Percentiles rank a stretch among this genome's conserved stretches.
These are phyloP conservation scores for Morella rubra DNA, from an alignment of 306 rosid genomes.

Conservation along the genomic window DNA sequence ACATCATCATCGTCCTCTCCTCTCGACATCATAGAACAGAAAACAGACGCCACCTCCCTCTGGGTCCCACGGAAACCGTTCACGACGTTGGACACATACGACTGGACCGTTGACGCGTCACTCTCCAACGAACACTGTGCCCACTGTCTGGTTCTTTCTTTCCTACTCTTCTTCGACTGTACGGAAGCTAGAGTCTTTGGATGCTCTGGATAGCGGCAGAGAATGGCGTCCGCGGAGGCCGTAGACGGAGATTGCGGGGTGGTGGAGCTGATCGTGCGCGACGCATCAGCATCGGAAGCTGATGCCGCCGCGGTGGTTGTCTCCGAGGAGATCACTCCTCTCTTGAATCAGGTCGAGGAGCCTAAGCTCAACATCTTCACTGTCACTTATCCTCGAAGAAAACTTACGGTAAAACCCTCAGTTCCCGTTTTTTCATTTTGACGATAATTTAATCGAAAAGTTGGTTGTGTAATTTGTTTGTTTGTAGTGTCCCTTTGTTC, in stretches of 20 bases:
- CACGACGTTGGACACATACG: conserved; percentile 10
- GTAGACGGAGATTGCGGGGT: conserved; percentile 36
- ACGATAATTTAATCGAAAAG: neutral
- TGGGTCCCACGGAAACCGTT: conserved; percentile 6
- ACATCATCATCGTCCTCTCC: no score
- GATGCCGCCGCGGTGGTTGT: conserved; percentile 30
- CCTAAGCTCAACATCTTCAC: conserved; percentile 87
- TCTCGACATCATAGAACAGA: no score
- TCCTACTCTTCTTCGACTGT: no score
- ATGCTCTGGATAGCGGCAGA: neutral
- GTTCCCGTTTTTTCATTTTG: neutral
- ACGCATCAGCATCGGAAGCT: conserved; percentile 22
- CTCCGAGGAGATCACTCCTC: conserved; percentile 53
- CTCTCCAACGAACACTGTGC: conserved; percentile 14
- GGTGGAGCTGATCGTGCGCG: conserved; percentile 58
- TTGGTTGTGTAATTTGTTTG: neutral
- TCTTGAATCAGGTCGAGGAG: conserved; percentile 47
- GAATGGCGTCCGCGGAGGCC: conserved; percentile 45
- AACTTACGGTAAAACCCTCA: conserved; percentile 41
- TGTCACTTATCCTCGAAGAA: conserved; percentile 60
- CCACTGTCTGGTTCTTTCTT: neutral
- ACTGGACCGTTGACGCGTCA: conserved; percentile 35
- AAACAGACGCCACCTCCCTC: neutral
- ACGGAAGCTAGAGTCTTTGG: conserved; percentile 11
- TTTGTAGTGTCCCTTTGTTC: no score